Conservation (phyloP, 1,284 basidiomycete genomes). For the Ganoderma resinaceum region DNA sequence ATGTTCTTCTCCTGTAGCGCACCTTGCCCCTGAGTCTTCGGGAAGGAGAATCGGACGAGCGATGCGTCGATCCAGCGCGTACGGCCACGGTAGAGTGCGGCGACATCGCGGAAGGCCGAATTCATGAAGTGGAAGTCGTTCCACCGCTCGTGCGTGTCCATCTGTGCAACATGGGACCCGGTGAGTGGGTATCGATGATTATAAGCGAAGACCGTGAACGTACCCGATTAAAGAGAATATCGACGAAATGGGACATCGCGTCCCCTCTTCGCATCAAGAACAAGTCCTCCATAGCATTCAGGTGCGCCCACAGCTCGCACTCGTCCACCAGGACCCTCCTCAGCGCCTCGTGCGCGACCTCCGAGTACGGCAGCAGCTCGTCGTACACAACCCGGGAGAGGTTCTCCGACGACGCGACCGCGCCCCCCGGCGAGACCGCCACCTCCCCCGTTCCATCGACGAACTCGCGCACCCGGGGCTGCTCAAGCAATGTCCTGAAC, state of each 20-base stretch:
- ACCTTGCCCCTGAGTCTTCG: conserved; percentile 8
- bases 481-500: conserved; percentile 29
- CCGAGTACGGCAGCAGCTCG: conserved; percentile 66
- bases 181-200: not conserved
- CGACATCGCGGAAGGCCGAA: conserved; percentile 73
- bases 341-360: conserved; percentile 60
- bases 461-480: not conserved
- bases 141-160: conserved; percentile 76
- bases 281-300: conserved; percentile 76
- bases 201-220: conserved; percentile 19
- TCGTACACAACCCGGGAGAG: conserved; percentile 70
- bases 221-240: conserved; percentile 77
- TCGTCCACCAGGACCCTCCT: conserved; percentile 70
- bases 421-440: conserved; percentile 9
- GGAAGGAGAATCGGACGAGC: conserved; percentile 76
- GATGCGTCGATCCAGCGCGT: conserved; percentile 71
- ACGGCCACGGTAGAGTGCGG: conserved; percentile 50
- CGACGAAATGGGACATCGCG: conserved; percentile 74
- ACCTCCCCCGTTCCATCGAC: conserved; percentile 1
- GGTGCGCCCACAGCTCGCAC: conserved; percentile 73
- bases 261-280: conserved; percentile 79
- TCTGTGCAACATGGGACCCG: conserved; percentile 49
- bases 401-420: conserved; percentile 56
- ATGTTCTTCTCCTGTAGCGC: conserved; percentile 52
- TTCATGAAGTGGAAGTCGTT: conserved; percentile 87